Conservation (phyloP, 805 yeast genomes). For the Naumovozyma castellii region DNA sequence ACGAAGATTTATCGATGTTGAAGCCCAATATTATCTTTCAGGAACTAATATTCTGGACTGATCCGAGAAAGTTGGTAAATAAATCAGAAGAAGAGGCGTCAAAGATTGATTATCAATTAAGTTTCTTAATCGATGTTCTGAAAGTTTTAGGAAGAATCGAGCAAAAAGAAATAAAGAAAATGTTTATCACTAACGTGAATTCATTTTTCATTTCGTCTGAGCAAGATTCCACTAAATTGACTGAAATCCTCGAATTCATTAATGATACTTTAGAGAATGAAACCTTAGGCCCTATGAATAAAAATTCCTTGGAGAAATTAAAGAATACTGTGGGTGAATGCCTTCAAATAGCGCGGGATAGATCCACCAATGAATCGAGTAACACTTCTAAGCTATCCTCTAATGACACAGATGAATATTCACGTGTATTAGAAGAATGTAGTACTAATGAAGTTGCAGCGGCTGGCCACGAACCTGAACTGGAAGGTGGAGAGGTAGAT, state of each 20-base stretch:
- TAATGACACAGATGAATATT: conserved; percentile 8
- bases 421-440: conserved; percentile 14
- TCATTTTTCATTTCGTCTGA: conserved; percentile 37
- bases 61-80: conserved; percentile 57
- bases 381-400: neutral
- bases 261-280: conserved; percentile 27
- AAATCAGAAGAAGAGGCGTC: conserved; percentile 34
- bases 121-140: conserved; percentile 46
- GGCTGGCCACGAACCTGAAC: neutral
- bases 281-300: conserved; percentile 27
- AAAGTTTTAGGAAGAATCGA: conserved; percentile 39
- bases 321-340: conserved; percentile 5
- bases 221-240: conserved; percentile 20
- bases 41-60: conserved; percentile 78
- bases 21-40: conserved; percentile 49
- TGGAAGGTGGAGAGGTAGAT: too few relatives aligned
- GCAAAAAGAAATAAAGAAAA: conserved; percentile 44
- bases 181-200: conserved; percentile 42
- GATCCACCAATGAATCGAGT: conserved; percentile 1
- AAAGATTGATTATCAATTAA: conserved; percentile 44
- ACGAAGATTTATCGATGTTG: conserved; percentile 21
- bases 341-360: conserved; percentile 9
- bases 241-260: conserved; percentile 20
- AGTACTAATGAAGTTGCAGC: neutral
- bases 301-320: conserved; percentile 30